Base-by-base conservation (phyloP, 2,329 filamentous ascomycete species). In the Leptographium radiaticola region DNA sequence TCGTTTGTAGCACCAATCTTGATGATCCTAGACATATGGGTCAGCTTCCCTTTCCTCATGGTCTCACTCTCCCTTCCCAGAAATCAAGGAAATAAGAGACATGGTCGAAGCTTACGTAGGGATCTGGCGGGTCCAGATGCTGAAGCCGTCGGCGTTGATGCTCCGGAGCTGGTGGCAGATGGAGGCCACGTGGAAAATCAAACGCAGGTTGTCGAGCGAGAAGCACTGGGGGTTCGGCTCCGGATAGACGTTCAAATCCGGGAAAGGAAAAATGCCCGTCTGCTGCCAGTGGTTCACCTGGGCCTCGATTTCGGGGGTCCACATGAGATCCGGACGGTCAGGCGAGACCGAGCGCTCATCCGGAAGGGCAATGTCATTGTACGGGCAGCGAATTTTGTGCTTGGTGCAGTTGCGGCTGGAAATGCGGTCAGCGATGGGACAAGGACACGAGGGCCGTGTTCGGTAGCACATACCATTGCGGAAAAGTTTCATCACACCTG, bases 331-430 rank as follows among this genome's bases (percentile, higher is more conserved):
- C 55, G 80, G 75, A 69, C 79, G 81, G 61, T 78, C 75, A 58
- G 81, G 80, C 59, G 79, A 80, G 44, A 75, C 73, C 40, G 78
- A 75, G 60, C 80, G 74, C 61, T 80, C 75, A 60, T 86, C 83
- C 55, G 84, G 76, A 47, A 80, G 75, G 49, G 86, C 80, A 65
- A 84, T 83, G 66, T 97, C 90, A 77, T 95, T 94, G 74, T 97
- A 98, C 63, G 95, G 93, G 71, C 93, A 98, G 64, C 90, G 87
- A 63, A 94, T 93, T 73, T 96, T 95, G 73, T 98, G 93, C 73
- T 97, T 98, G 58, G 91, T 96, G 72, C 93, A 98, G 71, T 98
- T 98, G 65, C 89, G 89, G 74, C 90, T 95, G 44, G 6, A 12
- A 10, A 30, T 5, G 25, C 25, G 16, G 49, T 51, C 25, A 69